Evolutionary conservation across 257 asterid species (phyloP), one percentile per base, ranked within the genome.

Genomic region (Catharanthus roseus): DNA sequence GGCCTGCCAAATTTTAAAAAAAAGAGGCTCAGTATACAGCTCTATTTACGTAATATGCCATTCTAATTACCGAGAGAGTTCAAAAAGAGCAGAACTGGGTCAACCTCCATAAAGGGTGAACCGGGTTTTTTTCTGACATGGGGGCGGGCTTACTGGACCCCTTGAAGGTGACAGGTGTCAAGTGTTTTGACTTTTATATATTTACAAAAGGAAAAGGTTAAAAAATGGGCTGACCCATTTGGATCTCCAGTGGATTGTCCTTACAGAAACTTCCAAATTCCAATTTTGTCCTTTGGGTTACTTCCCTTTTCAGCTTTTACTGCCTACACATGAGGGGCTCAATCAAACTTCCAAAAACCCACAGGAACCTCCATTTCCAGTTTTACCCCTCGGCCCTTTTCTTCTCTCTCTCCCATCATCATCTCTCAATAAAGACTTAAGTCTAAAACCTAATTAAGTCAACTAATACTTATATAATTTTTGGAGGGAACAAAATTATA

Each of bases 181-280:
- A 72, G 64, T 69, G 71, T 64, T 72, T 88, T 88, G 95, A 88
- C 89, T 78, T 85, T 75, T 50, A 11, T 33, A 24, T 64, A 44
- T 31, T 41, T 66, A 65, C 55, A 68, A 73, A 68, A 21, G 51
- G 26, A 31, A 78, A 18, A 69, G 68, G 82, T 68, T 68, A 73
- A 76, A 73, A 36, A 36, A 28, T 58, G 72, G 74, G 64, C 67
- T 47, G 54, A 41, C 36, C 44, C 8, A 24, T 24, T 44, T 28
- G 67, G 74, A 71, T 75, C 75, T 65, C 36, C n/a, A 71, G 34
- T 50, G 38, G 47, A 5, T 68, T 76, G 86, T 75, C 86, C 74
- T 67, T 28, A 4, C 3, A 68, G 76, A 78, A 64, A 79, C 79
- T 64, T 80, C 90, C 87, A 82, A 86, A 42, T 74, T 64, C 53